A percentile compares a stretch with the other conserved stretches of the same genome.
Conservation (phyloP, 1,284 basidiomycete genomes). For the Retiboletus fuscus region DNA sequence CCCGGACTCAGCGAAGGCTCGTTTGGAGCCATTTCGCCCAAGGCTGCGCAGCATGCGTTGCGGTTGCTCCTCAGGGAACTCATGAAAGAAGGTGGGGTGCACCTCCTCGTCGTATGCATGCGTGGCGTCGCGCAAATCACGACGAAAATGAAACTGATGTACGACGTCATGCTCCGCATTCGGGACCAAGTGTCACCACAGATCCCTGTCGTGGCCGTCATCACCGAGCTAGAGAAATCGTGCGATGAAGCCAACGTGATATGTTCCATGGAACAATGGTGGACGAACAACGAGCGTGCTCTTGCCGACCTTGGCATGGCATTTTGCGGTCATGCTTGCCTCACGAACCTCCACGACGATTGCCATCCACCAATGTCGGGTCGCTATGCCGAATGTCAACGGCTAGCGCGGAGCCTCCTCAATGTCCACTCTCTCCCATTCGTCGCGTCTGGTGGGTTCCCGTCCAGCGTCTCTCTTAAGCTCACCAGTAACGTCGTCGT, state of each 20-base stretch:
- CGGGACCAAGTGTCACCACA: conserved; percentile 39
- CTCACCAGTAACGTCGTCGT: conserved; percentile 41
- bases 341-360: conserved; percentile 41
- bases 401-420: conserved; percentile 38
- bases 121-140: conserved; percentile 40
- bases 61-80: conserved; percentile 43
- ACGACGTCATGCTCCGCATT: conserved; percentile 36
- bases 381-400: conserved; percentile 34
- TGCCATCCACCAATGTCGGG: conserved; percentile 37
- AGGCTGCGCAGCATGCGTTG: conserved; percentile 37
- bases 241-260: conserved; percentile 26
- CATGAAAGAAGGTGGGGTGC: conserved; percentile 41
- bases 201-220: conserved; percentile 44
- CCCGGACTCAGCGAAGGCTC: conserved; percentile 46
- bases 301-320: conserved; percentile 29
- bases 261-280: conserved; percentile 43
- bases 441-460: too few relatives aligned
- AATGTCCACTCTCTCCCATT: conserved; percentile 39
- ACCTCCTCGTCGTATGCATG: conserved; percentile 48
- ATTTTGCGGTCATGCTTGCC: conserved; percentile 39
- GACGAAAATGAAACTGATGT: conserved; percentile 39
- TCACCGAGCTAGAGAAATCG: conserved; percentile 44
- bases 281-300: conserved; percentile 24
- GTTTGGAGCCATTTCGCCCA: conserved; percentile 39
- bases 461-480: conserved; percentile 25